Evolutionary conservation across 140 eudicot species (phyloP).

Genomic region (Artemisia princeps): DNA sequence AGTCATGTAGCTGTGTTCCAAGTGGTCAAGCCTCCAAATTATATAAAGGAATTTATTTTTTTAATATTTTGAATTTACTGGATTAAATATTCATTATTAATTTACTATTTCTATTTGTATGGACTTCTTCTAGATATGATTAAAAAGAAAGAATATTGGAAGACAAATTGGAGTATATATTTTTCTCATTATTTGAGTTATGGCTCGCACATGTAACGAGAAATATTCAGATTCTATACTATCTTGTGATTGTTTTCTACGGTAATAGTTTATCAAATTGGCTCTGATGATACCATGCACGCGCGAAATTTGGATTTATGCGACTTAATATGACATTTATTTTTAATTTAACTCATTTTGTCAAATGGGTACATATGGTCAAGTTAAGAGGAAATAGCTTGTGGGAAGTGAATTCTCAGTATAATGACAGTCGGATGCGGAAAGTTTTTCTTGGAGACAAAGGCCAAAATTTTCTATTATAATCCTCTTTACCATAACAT

Average conservation of each 20-base stretch:
- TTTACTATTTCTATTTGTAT: constrained; percentile 1
- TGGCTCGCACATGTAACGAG: not conserved
- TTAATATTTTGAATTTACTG: not conserved
- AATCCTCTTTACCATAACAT: no score
- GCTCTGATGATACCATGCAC: no score
- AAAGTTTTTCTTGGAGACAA: no score
- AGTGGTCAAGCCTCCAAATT: constrained; percentile 20
- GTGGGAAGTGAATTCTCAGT: no score
- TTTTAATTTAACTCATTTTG: no score
- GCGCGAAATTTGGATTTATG: no score
- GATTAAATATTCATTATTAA: constrained; percentile 2
- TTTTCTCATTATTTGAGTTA: not conserved
- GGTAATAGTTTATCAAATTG: no score
- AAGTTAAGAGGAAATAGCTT: no score
- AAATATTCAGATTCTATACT: not conserved
- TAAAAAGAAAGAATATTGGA: not conserved
- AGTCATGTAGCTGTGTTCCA: constrained; percentile 23
- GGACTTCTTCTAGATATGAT: constrained; percentile 5
- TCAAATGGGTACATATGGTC: no score
- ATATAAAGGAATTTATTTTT: not conserved
- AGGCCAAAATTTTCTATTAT: no score
- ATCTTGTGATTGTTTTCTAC: not conserved
- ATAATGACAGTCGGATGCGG: no score
- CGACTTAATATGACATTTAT: no score
- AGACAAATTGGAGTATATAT: not conserved